phyloP scores from a whole-genome alignment of 768 basidiomycete species.

The Leccinellum luteum region DNA sequence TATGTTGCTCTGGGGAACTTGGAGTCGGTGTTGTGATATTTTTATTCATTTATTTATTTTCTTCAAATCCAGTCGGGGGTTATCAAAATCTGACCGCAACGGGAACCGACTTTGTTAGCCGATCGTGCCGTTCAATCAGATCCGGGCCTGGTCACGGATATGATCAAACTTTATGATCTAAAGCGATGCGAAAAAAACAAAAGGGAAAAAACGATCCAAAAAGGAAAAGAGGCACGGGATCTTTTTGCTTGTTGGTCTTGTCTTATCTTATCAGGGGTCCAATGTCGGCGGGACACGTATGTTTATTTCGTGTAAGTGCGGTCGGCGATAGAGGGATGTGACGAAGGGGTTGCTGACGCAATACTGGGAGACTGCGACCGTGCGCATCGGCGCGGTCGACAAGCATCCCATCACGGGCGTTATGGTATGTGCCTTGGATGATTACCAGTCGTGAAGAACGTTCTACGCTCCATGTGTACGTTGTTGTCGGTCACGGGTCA shows the following conservation, averaged over 20 bases:
- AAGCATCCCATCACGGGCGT: slow-evolving; percentile 1
- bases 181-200: slow-evolving; percentile 17
- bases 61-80: slow-evolving; percentile 20
- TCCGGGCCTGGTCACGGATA: slow-evolving; percentile 3
- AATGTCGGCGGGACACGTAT: slow-evolving; percentile 25
- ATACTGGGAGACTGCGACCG: slow-evolving; percentile 10
- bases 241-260: slow-evolving; percentile 7
- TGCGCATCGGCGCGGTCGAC: slow-evolving; percentile 8
- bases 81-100: slow-evolving; percentile 11
- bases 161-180: slow-evolving; percentile 7
- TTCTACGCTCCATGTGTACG: slow-evolving; percentile 15
- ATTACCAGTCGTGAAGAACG: slow-evolving; percentile 21
- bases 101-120: slow-evolving; percentile 5
- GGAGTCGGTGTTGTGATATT: neutral
- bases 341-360: slow-evolving; percentile 1
- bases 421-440: neutral
- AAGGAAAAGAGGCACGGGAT: slow-evolving; percentile 12
- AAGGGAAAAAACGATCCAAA: neutral
- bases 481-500: slow-evolving; percentile 3
- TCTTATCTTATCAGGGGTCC: slow-evolving; percentile 32
- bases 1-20: neutral
- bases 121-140: slow-evolving; percentile 13
- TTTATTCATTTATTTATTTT: neutral
- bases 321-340: slow-evolving; percentile 20
- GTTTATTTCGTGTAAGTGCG: slow-evolving; percentile 9